Conservation (phyloP, 441 rosid genomes). For the Populus tomentosa region DNA sequence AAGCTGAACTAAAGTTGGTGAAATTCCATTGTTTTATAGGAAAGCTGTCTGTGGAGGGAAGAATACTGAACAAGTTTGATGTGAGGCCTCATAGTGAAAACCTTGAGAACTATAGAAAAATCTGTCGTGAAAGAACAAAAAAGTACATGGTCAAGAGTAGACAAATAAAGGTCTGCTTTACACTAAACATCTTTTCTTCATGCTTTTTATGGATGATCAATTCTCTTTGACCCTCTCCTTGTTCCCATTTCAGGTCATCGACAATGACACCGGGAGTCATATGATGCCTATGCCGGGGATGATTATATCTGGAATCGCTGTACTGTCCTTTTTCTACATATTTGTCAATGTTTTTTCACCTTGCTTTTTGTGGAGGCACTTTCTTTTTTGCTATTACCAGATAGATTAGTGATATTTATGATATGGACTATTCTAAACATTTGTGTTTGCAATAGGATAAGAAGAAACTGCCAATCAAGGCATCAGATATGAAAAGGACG, state of each 20-base stretch:
- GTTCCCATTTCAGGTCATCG: slow-evolving; percentile 54
- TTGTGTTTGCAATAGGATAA: slow-evolving; percentile 56
- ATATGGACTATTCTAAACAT: slow-evolving; percentile 8
- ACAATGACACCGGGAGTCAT: slow-evolving; percentile 68
- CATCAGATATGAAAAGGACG: slow-evolving; percentile 76
- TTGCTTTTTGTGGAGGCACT: slow-evolving; percentile 12
- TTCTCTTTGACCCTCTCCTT: slow-evolving; percentile 5
- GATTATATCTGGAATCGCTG: slow-evolving; percentile 51
- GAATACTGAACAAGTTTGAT: slow-evolving; percentile 72
- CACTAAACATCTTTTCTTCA: neutral
- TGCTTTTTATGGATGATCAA: neutral
- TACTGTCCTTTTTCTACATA: slow-evolving; percentile 26
- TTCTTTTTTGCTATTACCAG: neutral
- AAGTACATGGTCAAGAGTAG: slow-evolving; percentile 70
- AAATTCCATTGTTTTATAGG: slow-evolving; percentile 35
- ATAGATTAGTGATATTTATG: neutral
- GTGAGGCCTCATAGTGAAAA: slow-evolving; percentile 67
- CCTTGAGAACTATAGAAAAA: slow-evolving; percentile 73
- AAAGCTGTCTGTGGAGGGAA: slow-evolving; percentile 58
- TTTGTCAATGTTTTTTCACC: slow-evolving; percentile 9
- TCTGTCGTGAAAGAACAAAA: slow-evolving; percentile 84
- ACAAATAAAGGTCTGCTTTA: slow-evolving; percentile 54
- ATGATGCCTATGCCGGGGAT: slow-evolving; percentile 92
- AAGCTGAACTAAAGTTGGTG: slow-evolving; percentile 7
- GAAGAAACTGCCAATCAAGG: slow-evolving; percentile 68